Evolutionary conservation across 2,329 filamentous ascomycete genomes (phyloP).

Genomic region (Ophiocordyceps camponoti-saundersi): DNA sequence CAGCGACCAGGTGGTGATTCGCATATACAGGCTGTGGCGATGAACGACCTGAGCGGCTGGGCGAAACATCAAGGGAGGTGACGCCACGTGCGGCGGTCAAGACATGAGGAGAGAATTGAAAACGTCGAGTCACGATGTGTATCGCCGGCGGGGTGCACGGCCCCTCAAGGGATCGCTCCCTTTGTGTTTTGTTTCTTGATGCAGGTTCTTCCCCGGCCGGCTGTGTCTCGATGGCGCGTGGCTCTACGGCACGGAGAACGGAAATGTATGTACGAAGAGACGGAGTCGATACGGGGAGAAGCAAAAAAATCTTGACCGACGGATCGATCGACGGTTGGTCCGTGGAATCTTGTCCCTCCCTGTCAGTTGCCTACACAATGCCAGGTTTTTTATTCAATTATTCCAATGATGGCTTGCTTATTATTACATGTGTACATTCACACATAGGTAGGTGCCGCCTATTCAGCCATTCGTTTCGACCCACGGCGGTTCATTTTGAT

Average conservation of each 20-base stretch:
- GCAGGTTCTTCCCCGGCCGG: not conserved
- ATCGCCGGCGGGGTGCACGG: not conserved
- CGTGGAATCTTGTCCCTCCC: not conserved
- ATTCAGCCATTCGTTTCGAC: not conserved
- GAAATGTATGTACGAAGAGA: no score
- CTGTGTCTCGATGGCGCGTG: not conserved
- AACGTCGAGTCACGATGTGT: no score
- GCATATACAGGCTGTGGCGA: constrained; percentile 24
- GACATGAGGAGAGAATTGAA: not conserved
- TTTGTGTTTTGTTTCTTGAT: not conserved
- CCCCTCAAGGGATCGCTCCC: not conserved
- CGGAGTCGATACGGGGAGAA: not conserved
- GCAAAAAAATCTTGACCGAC: not conserved
- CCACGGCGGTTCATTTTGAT: not conserved
- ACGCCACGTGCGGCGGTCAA: not conserved
- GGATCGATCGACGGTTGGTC: not conserved
- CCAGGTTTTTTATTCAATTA: no score
- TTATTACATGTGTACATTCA: no score
- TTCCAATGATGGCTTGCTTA: no score
- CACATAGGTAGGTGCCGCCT: not conserved
- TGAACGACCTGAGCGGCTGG: not conserved
- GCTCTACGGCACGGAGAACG: no score
- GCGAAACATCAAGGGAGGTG: not conserved
- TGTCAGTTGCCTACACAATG: no score
- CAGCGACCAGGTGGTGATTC: constrained; percentile 38